These are phyloP conservation scores for Davidsoniella virescens DNA, from an alignment of 2,329 filamentous ascomycete genomes.

Conservation along the genomic window DNA sequence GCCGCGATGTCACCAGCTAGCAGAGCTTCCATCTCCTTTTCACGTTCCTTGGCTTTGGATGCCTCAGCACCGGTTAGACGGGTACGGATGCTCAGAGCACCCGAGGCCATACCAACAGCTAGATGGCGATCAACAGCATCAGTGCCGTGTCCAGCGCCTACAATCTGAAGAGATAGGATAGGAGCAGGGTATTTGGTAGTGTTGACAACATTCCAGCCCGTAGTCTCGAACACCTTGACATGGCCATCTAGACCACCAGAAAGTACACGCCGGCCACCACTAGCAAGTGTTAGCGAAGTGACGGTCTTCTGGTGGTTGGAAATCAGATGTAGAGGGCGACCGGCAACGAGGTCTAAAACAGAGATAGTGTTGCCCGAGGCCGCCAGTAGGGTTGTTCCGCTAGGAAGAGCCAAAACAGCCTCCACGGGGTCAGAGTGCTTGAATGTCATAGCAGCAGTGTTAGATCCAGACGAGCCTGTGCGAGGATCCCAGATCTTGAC, in stretches of 20 bases:
- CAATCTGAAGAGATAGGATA: conserved; percentile 67
- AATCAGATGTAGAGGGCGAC: conserved; percentile 70
- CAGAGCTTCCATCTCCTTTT: conserved; percentile 72
- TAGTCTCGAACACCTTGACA: conserved; percentile 91
- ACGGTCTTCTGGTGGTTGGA: conserved; percentile 97
- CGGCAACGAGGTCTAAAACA: conserved; percentile 83
- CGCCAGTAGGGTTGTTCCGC: conserved; percentile 72
- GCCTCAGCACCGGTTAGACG: conserved; percentile 75
- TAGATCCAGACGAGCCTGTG: conserved; percentile 33
- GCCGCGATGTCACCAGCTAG: conserved; percentile 62
- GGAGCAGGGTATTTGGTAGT: conserved; percentile 87
- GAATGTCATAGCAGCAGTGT: conserved; percentile 69
- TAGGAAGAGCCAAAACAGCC: conserved; percentile 70
- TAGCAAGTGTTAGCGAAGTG: conserved; percentile 69
- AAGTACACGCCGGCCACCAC: conserved; percentile 63
- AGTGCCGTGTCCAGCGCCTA: conserved; percentile 27
- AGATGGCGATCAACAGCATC: conserved; percentile 73
- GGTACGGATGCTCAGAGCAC: conserved; percentile 78
- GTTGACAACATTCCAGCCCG: conserved; percentile 89
- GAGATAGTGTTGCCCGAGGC: conserved; percentile 75
- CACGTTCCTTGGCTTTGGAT: conserved; percentile 54
- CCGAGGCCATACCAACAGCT: conserved; percentile 86
- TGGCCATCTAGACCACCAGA: conserved; percentile 87
- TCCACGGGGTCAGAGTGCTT: conserved; percentile 86
- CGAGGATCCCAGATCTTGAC: conserved; percentile 89